These are phyloP conservation scores for Penicillium goetzii DNA, from an alignment of 495 filamentous ascomycete genomes.

Conservation along the genomic window DNA sequence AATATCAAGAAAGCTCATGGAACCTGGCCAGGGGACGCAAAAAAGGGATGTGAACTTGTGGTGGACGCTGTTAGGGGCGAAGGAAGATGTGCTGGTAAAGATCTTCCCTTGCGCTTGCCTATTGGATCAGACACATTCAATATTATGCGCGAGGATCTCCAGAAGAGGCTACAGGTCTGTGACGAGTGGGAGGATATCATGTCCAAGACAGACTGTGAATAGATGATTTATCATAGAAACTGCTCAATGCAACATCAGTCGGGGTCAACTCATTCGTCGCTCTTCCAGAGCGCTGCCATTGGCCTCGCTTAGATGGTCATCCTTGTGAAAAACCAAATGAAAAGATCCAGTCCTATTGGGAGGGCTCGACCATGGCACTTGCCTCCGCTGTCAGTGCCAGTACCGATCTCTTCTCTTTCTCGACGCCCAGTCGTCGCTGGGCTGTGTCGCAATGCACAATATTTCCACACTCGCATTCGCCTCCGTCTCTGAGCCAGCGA, in stretches of 20 bases:
- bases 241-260: no score
- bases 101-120: background rate
- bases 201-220: slow-evolving; percentile 9
- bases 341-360: background rate
- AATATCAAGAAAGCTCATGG: background rate
- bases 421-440: slow-evolving; percentile 39
- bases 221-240: background rate
- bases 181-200: slow-evolving; percentile 13
- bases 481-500: slow-evolving; percentile 43
- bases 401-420: slow-evolving; percentile 45
- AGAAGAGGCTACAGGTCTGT: slow-evolving; percentile 4
- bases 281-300: background rate
- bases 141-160: background rate
- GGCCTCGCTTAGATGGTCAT: background rate
- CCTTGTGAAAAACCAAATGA: background rate
- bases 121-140: background rate
- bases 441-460: slow-evolving; percentile 43
- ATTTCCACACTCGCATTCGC: slow-evolving; percentile 46
- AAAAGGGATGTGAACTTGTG: background rate
- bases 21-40: background rate
- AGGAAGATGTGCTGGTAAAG: background rate
- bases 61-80: background rate
- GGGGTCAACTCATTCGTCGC: background rate
- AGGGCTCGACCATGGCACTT: background rate
- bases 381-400: slow-evolving; percentile 27